Evolutionary conservation across 2,329 filamentous ascomycete genomes (phyloP).

Genomic region (Diaporthe velutina): DNA sequence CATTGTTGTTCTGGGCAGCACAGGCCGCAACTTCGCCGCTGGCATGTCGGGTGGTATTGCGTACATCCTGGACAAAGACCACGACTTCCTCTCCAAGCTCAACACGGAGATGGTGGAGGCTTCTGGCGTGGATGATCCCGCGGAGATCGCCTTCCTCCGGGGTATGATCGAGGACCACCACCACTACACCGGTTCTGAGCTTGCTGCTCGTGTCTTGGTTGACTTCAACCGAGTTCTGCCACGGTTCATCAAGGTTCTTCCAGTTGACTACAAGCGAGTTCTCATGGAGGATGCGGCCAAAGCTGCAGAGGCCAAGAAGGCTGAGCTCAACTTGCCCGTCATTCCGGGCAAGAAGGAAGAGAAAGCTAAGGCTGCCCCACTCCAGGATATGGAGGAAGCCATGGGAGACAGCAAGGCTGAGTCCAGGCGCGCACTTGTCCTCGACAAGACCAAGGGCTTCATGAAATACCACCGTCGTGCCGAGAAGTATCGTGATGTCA

Average conservation of each 20-base stretch:
- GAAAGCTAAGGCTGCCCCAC: slow-evolving; percentile 80
- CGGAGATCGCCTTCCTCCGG: slow-evolving; percentile 90
- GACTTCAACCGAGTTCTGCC: slow-evolving; percentile 94
- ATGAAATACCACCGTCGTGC: slow-evolving; percentile 95
- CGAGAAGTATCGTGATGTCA: slow-evolving; percentile 91
- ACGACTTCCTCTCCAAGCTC: slow-evolving; percentile 92
- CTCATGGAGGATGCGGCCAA: slow-evolving; percentile 88
- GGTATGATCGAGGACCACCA: slow-evolving; percentile 96
- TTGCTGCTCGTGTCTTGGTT: slow-evolving; percentile 91
- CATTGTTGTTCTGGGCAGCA: slow-evolving; percentile 86
- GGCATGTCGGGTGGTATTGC: slow-evolving; percentile 99
- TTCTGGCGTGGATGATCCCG: slow-evolving; percentile 83
- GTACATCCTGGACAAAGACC: slow-evolving; percentile 90
- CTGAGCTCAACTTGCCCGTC: slow-evolving; percentile 83
- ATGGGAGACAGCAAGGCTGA: slow-evolving; percentile 86
- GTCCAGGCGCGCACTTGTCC: slow-evolving; percentile 90
- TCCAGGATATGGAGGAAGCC: slow-evolving; percentile 91
- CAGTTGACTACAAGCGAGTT: slow-evolving; percentile 96
- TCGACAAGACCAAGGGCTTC: slow-evolving; percentile 98
- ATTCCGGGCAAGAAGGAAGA: slow-evolving; percentile 77
- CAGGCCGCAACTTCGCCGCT: slow-evolving; percentile 96
- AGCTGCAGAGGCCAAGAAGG: slow-evolving; percentile 86
- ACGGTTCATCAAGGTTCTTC: slow-evolving; percentile 93
- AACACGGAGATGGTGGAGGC: slow-evolving; percentile 99
- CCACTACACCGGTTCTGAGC: slow-evolving; percentile 96